A percentile compares a stretch with the other conserved stretches of the same genome.
phyloP scores from a whole-genome alignment of 306 rosid genomes.

The Luffa acutangula region DNA sequence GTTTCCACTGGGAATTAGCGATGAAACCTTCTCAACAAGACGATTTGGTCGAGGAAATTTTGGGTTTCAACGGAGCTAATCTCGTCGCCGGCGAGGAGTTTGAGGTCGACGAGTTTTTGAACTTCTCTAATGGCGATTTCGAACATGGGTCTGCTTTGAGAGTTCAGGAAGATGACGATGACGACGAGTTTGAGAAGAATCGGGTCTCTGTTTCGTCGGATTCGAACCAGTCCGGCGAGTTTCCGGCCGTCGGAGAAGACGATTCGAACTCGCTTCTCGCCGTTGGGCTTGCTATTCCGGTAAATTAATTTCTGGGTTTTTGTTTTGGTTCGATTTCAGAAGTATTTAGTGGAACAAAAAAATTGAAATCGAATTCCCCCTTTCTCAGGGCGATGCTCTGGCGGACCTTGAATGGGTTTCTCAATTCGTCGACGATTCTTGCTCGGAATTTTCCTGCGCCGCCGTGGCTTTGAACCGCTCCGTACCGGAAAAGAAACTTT shows the following conservation, averaged over 20 bases:
- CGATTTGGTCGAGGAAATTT: conserved; percentile 28
- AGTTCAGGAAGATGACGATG: conserved; percentile 20
- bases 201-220: conserved; percentile 34
- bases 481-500: conserved; percentile 28
- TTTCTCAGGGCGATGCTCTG: conserved; percentile 56
- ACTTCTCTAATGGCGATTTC: conserved; percentile 53
- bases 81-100: conserved; percentile 57
- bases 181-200: conserved; percentile 19
- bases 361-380: not conserved
- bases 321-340: not conserved
- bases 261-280: conserved; percentile 41
- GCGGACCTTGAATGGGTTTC: conserved; percentile 93
- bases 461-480: conserved; percentile 17
- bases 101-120: conserved; percentile 64
- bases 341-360: not conserved
- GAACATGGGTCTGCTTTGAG: conserved; percentile 25
- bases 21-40: conserved; percentile 28
- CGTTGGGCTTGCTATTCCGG: conserved; percentile 64
- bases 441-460: conserved; percentile 38
- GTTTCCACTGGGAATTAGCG: conserved; percentile 45
- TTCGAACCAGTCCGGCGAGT: conserved; percentile 15
- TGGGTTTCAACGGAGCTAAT: conserved; percentile 18
- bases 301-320: conserved; percentile 17
- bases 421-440: conserved; percentile 75
- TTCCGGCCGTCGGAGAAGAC: conserved; percentile 17